phyloP scores from a whole-genome alignment of 2,329 filamentous ascomycete genomes.

The Stylonectria norvegica region DNA sequence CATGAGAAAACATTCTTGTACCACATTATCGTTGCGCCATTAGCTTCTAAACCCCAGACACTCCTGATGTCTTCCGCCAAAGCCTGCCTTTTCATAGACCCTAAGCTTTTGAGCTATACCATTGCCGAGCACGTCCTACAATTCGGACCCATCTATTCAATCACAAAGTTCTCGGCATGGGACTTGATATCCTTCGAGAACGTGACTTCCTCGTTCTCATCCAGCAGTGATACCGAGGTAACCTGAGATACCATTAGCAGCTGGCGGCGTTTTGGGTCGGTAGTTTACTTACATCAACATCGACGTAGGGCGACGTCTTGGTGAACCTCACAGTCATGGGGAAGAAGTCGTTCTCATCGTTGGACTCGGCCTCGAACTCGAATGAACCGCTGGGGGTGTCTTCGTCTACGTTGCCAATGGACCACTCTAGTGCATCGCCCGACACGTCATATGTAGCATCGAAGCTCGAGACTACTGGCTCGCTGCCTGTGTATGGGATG shows the following conservation, averaged over 20 bases:
- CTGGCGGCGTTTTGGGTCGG: no score
- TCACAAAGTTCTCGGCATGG: conserved; percentile 69
- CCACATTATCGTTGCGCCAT: conserved; percentile 29
- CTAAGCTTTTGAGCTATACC: conserved; percentile 14
- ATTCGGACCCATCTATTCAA: conserved; percentile 56
- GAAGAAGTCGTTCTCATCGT: conserved; percentile 94
- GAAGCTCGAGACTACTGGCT: conserved; percentile 87
- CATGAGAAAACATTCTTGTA: conserved; percentile 16
- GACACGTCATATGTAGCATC: conserved; percentile 93
- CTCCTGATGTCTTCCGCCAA: conserved; percentile 20
- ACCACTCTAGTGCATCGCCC: conserved; percentile 91
- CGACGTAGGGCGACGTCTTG: conserved; percentile 81
- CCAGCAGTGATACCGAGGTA: conserved; percentile 64
- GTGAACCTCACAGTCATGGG: conserved; percentile 90
- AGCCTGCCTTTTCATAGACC: conserved; percentile 24
- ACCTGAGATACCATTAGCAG: conserved; percentile 44
- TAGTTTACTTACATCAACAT: conserved; percentile 76
- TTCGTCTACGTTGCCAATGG: conserved; percentile 79
- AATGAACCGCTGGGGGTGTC: conserved; percentile 82
- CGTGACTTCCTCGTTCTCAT: conserved; percentile 73
- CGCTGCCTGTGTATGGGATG: conserved; percentile 80
- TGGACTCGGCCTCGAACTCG: conserved; percentile 88
- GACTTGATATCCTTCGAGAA: conserved; percentile 82
- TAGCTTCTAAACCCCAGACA: conserved; percentile 28
- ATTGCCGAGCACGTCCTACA: conserved; percentile 11